Evolutionary conservation across 1,139 yeast species (phyloP).

Genomic region (Eremothecium cymbalariae): DNA sequence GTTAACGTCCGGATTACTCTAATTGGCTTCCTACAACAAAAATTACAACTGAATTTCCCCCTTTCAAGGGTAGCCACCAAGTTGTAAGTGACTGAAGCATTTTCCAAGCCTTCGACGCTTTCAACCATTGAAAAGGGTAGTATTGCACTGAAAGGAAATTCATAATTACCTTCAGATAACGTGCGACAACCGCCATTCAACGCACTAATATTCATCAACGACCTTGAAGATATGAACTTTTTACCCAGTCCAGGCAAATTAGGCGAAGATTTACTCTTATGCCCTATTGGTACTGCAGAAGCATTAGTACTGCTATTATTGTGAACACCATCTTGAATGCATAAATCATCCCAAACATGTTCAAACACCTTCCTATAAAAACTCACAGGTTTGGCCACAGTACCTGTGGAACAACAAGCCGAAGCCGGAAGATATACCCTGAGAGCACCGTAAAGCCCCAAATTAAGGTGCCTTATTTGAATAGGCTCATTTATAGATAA

Average conservation of each 20-base stretch:
- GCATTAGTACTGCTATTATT: too few relatives aligned
- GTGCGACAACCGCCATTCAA: conserved; percentile 28
- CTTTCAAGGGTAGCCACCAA: conserved; percentile 77
- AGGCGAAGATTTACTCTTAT: conserved; percentile 20
- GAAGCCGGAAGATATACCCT: conserved; percentile 51
- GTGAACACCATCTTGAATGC: conserved; percentile 35
- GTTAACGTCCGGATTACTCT: conserved; percentile 85
- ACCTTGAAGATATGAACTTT: conserved; percentile 29
- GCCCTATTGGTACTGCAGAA: conserved; percentile 7
- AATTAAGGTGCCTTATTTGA: conserved; percentile 51
- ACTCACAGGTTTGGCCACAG: conserved; percentile 43
- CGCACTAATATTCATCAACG: conserved; percentile 28
- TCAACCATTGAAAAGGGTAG: conserved; percentile 83
- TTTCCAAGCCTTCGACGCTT: conserved; percentile 84
- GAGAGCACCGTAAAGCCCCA: conserved; percentile 59
- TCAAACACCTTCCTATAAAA: conserved; percentile 65
- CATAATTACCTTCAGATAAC: conserved; percentile 72
- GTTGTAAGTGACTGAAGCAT: conserved; percentile 71
- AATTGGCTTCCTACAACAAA: conserved; percentile 63
- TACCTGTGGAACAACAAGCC: conserved; percentile 40
- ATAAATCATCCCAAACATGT: conserved; percentile 71
- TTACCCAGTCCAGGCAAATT: conserved; percentile 15
- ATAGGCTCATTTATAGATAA: conserved; percentile 71
- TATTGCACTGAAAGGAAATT: conserved; percentile 79
- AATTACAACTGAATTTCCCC: conserved; percentile 61